Conservation (phyloP, 352 stramenopile species). For the Phytophthora megakarya region DNA sequence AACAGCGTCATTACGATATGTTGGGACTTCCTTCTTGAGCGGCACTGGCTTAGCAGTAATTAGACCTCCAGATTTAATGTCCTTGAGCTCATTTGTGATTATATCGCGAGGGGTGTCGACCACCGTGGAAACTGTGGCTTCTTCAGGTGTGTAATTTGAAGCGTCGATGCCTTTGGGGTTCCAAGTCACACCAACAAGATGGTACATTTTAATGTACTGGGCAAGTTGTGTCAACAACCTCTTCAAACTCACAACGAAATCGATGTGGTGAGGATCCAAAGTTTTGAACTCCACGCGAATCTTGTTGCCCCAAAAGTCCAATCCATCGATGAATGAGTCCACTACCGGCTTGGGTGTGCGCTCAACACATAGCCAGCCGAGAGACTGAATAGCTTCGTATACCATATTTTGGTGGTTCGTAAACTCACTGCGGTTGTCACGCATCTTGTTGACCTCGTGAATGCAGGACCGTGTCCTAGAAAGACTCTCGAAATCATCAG, state of each 20-base stretch:
- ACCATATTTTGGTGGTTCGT: constrained; percentile 90
- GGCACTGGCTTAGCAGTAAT: constrained; percentile 24
- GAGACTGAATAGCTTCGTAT: constrained; percentile 85
- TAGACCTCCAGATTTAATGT: constrained; percentile 88
- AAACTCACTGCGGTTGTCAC: constrained; percentile 84
- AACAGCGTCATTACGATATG: too few relatives aligned
- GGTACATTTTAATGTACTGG: constrained; percentile 94
- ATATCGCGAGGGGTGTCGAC: constrained; percentile 87
- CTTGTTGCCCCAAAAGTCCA: constrained; percentile 98
- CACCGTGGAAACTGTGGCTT: too few relatives aligned
- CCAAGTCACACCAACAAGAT: constrained; percentile 95
- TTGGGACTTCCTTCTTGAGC: too few relatives aligned
- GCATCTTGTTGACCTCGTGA: constrained; percentile 80
- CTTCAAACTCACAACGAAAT: constrained; percentile 96
- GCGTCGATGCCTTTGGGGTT: constrained; percentile 88
- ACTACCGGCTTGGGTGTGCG: constrained; percentile 93
- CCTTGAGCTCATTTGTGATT: constrained; percentile 96
- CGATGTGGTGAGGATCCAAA: constrained; percentile 89
- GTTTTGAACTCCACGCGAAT: constrained; percentile 97
- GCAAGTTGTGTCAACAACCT: constrained; percentile 90
- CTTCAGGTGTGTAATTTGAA: constrained; percentile 41
- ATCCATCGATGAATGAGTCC: constrained; percentile 94
- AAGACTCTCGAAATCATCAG: constrained; percentile 72
- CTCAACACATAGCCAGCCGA: constrained; percentile 83
- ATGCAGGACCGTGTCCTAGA: constrained; percentile 54